Evolutionary conservation across 192 early-diverging fungal species (phyloP), one percentile per base, ranked within the genome.

Genomic region (Glomus cerebriforme): DNA sequence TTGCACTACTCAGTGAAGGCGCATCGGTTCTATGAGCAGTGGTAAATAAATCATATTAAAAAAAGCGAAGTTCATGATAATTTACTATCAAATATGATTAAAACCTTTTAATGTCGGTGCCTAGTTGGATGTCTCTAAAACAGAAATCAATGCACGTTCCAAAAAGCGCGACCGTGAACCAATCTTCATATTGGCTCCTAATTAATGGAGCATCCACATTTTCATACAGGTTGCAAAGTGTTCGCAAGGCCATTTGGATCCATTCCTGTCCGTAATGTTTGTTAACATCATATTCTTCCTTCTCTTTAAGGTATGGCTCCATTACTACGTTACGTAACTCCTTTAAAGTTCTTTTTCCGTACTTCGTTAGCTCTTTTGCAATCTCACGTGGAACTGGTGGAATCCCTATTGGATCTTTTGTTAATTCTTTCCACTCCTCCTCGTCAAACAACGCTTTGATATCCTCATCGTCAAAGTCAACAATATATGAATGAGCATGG

Each of bases 401-500:
- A 76, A 76, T n/a, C 12, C 37, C 72, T 27, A 76, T 59, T 63
- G 31, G 59, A 43, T 63, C 60, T 63, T 76, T 63, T 19, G 74
- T 76, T 64, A 76, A 34, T 64, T 76, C 74, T 26, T 76, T 64
- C 74, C 74, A 76, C 31, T 76, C 74, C 59, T 13, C 31, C 26
- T 76, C 74, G 34, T 10, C 59, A 64, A 76, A 76, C 10, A 63
- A 43, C 22, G 13, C 59, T 63, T 39, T 76, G 60, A 76, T 34
- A 34, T 76, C 60, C 35, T 76, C 32, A 76, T 76, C 59, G 59
- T 76, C 74, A 76, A 39, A 76, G 31, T 63, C 60, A 19, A 76
- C 35, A 43, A 76, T 76, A 64, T 76, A 76, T 35, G 74, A 76
- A 63, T 76, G 74, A 19, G 74, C 37, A 76, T 76, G 74, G 5